Conservation (phyloP, 2,329 filamentous ascomycete species). For the Biscogniauxia sp. region DNA sequence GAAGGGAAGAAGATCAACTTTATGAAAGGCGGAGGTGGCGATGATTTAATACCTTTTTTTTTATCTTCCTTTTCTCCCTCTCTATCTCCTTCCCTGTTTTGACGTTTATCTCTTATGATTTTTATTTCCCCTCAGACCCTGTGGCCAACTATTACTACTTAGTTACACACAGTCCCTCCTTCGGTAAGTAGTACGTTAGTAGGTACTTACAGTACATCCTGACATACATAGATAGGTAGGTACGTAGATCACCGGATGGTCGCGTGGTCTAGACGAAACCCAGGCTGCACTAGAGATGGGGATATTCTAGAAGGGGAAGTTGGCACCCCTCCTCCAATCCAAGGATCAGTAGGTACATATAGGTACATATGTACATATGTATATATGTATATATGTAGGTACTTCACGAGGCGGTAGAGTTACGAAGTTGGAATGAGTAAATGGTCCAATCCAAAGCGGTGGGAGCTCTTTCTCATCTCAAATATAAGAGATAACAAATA, state of each 20-base stretch:
- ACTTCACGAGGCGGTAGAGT: too few relatives aligned
- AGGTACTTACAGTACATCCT: too few relatives aligned
- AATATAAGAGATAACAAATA: background rate
- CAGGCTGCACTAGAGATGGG: slow-evolving; percentile 27
- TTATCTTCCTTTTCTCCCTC: too few relatives aligned
- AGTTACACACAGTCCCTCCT: too few relatives aligned
- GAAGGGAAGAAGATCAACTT: background rate
- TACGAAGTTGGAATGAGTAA: too few relatives aligned
- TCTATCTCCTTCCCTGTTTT: background rate
- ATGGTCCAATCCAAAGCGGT: too few relatives aligned
- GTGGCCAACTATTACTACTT: background rate
- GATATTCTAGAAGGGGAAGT: slow-evolving; percentile 32
- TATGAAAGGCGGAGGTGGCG: background rate
- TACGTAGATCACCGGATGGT: slow-evolving; percentile 23
- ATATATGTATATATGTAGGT: too few relatives aligned
- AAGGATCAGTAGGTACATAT: background rate
- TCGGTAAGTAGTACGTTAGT: slow-evolving; percentile 1
- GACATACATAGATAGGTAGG: slow-evolving; percentile 10
- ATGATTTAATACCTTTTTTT: background rate
- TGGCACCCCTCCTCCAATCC: slow-evolving; percentile 16
- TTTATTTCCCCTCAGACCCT: background rate
- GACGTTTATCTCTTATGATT: background rate
- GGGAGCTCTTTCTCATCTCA: too few relatives aligned
- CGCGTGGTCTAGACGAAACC: slow-evolving; percentile 25
- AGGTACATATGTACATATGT: too few relatives aligned